Base-by-base conservation (phyloP, 192 early-diverging fungal species). In the Radiomyces spectabilis region DNA sequence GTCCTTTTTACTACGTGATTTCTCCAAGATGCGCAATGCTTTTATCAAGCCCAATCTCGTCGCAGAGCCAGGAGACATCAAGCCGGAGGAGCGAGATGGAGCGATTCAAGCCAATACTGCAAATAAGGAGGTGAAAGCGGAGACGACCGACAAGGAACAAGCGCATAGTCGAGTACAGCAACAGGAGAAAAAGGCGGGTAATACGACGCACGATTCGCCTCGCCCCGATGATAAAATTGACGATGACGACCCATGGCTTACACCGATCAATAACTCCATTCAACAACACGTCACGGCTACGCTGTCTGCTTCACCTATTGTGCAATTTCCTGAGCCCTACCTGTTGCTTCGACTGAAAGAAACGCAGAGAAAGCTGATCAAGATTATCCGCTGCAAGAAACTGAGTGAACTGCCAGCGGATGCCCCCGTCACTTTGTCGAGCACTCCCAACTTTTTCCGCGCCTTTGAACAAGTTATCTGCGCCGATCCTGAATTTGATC, bases 231-330 rank as follows among this genome's bases (percentile, higher is more conserved):
- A 35, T 5, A 35, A 35, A 19, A 29, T 58, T 6, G 45, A 50
- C 21, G 29, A 38, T 42, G 56, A 58, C 45, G 60, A 55, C 33
- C 41, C 37, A 8, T 59, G 52, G 10, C 43, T 62, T 25, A 66
- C 53, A 12, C 35, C 57, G 1, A 57, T 76, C 2, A 68, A 65
- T 32, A 49, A 64, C 16, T 54, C 71, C 10, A 71, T 90, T 46
- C 68, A 72, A 4, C 67, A 76, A 16, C 88, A 83, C 57, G 73
- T 86, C 59, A 64, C 73, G n/a, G 79, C 81, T 0, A 83, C 88
- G 31, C 70, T 98, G 16, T 95, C 93, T 0, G 88, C 83, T 4
- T 95, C 94, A 1, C 92, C 93, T 0, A 80, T 80, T 63, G 92
- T 96, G 31, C 65, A 64, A 22, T 91, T 94, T 51, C 85, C 89